Evolutionary conservation across 23 red algal species (phyloP).

Genomic region (Gracilaria gracilis): DNA sequence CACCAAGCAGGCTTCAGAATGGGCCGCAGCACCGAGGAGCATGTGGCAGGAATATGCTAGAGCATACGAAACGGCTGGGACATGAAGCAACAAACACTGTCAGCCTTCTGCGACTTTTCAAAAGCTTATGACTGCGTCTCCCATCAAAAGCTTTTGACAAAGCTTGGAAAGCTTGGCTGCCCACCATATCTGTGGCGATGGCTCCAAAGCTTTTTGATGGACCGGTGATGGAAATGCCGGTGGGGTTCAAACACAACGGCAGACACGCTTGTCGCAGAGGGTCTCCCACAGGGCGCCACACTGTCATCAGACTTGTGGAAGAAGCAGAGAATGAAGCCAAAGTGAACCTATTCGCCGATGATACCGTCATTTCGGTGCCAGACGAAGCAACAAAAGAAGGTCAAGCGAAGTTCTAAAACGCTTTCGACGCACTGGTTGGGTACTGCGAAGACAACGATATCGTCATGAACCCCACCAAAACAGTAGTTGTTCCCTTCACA

Average conservation of each 20-base stretch:
- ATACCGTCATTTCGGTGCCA: background rate
- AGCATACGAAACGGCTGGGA: slow-evolving; percentile 13
- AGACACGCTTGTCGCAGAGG: background rate
- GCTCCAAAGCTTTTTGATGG: background rate
- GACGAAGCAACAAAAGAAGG: background rate
- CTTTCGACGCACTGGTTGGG: background rate
- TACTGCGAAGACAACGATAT: background rate
- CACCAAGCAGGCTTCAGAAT: slow-evolving; percentile 8
- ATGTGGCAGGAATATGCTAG: background rate
- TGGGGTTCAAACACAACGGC: background rate
- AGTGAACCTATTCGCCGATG: background rate
- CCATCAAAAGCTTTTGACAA: background rate
- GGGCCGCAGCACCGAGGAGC: slow-evolving; percentile 1
- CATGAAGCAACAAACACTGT: background rate
- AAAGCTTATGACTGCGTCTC: background rate
- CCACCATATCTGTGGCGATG: slow-evolving; percentile 15
- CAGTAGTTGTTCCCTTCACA: slow-evolving; percentile 16
- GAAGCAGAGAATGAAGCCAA: background rate
- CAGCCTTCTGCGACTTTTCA: slow-evolving; percentile 18
- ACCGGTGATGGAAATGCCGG: background rate
- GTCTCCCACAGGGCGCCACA: background rate
- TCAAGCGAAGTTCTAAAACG: too few relatives aligned
- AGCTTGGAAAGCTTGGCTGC: background rate
- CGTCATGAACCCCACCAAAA: background rate
- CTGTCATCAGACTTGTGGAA: background rate